Percentiles rank a stretch among this genome's conserved stretches.
Conservation (phyloP, 441 rosid species). For the Gossypium gossypioides region DNA sequence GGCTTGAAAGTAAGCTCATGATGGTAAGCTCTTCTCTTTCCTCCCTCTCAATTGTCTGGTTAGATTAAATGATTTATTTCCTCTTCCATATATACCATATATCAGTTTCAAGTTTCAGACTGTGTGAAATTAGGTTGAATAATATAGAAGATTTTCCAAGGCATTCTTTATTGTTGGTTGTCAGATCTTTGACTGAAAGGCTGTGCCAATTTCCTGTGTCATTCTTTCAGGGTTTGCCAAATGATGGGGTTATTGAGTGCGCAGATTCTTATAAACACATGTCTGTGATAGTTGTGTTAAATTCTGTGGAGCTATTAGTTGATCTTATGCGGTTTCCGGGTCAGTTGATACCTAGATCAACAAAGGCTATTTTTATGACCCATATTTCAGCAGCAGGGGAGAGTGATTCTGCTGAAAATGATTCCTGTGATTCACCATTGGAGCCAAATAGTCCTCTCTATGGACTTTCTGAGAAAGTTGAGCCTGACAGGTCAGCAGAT, state of each 20-base stretch:
- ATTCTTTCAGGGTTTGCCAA: constrained; percentile 74
- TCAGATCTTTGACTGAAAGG: not conserved
- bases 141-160: not conserved
- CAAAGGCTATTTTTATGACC: constrained; percentile 86
- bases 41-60: constrained; percentile 1
- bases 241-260: constrained; percentile 70
- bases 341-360: constrained; percentile 74
- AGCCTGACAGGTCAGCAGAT: constrained; percentile 63
- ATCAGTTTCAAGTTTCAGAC: constrained; percentile 1
- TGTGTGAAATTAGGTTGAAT: not conserved
- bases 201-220: not conserved
- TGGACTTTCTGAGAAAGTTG: constrained; percentile 75
- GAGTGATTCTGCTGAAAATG: constrained; percentile 99
- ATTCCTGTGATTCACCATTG: constrained; percentile 96
- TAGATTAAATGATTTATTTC: constrained; percentile 2
- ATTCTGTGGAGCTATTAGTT: constrained; percentile 85
- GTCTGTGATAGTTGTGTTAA: constrained; percentile 80
- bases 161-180: not conserved
- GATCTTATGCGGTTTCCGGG: constrained; percentile 98
- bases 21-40: constrained; percentile 53
- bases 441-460: constrained; percentile 98
- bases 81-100: not conserved
- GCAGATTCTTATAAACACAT: constrained; percentile 76
- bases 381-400: constrained; percentile 96
- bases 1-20: constrained; percentile 86